phyloP scores from a whole-genome alignment of 805 yeast genomes.

The Wickerhamiella qilinensis region DNA sequence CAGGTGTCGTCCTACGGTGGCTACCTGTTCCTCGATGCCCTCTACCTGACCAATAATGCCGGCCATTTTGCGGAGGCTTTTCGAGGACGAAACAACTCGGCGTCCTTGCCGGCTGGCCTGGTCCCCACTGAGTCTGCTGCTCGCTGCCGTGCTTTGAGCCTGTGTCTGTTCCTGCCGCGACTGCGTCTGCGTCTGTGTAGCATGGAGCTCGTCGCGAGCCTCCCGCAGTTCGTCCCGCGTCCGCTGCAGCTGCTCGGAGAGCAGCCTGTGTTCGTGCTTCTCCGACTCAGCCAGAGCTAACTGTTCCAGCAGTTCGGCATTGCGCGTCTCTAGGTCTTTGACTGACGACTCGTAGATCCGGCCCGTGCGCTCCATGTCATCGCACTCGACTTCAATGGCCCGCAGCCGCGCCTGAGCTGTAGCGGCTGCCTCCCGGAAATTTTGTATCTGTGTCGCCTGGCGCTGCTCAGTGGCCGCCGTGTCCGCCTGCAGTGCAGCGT shows the following conservation, averaged over 20 bases:
- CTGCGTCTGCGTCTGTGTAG: neutral
- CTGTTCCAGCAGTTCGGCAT: slow-evolving; percentile 24
- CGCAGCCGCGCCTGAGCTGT: slow-evolving; percentile 21
- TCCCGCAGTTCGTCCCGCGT: slow-evolving; percentile 21
- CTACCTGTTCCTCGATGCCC: slow-evolving; percentile 16
- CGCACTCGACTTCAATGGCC: slow-evolving; percentile 29
- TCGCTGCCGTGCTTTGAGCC: too few relatives aligned
- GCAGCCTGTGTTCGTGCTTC: slow-evolving; percentile 11
- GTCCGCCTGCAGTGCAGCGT: slow-evolving; percentile 15
- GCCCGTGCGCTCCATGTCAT: slow-evolving; percentile 29
- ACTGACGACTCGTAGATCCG: slow-evolving; percentile 22
- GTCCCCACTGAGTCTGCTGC: too few relatives aligned
- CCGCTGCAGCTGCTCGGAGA: slow-evolving; percentile 17
- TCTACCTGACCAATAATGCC: slow-evolving; percentile 19
- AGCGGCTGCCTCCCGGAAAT: slow-evolving; percentile 20
- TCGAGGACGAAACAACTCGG: slow-evolving; percentile 7
- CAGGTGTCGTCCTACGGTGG: slow-evolving; percentile 7
- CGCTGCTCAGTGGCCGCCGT: slow-evolving; percentile 2
- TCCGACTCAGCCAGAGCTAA: slow-evolving; percentile 25
- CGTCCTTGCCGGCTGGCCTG: too few relatives aligned
- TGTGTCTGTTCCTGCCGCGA: neutral
- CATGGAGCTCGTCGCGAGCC: slow-evolving; percentile 19
- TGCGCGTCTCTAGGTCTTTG: slow-evolving; percentile 23
- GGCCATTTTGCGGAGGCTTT: slow-evolving; percentile 17
- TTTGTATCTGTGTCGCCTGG: slow-evolving; percentile 1